Conservation (phyloP, 345 rosid genomes). For the Clausena lansium region DNA sequence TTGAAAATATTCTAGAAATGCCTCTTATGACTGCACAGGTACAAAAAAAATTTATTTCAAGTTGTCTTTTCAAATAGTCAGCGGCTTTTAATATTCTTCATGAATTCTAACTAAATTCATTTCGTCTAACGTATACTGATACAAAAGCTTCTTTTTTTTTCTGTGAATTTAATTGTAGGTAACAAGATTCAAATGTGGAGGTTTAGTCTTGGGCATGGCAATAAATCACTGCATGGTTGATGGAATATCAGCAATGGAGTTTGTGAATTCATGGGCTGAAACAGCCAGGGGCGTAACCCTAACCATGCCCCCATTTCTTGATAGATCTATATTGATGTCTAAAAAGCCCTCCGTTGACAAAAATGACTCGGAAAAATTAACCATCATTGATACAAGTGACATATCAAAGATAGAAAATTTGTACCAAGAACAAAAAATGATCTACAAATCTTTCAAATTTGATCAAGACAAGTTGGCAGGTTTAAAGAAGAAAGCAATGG, state of each 20-base stretch:
- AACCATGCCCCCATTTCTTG: conserved; percentile 8
- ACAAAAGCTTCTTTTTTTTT: not conserved
- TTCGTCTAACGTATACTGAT: not conserved
- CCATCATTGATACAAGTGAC: conserved; percentile 7
- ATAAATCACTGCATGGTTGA: conserved; percentile 25
- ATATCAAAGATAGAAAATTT: conserved; percentile 7
- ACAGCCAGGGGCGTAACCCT: conserved; percentile 19
- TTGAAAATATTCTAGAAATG: not conserved
- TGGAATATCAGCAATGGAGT: conserved; percentile 22
- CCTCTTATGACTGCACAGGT: conserved; percentile 13
- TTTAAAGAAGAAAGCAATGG: conserved; percentile 18
- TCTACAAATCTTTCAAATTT: conserved; percentile 18
- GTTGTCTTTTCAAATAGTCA: not conserved
- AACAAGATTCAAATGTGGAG: conserved; percentile 27
- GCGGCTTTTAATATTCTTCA: not conserved
- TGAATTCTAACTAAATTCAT: not conserved
- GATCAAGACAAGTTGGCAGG: conserved; percentile 10
- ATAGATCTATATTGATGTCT: conserved; percentile 14
- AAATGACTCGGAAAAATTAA: conserved; percentile 2
- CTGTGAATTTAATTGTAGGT: conserved; percentile 17
- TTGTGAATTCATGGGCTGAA: conserved; percentile 31
- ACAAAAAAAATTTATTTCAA: too few species aligned
- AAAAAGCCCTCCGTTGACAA: conserved; percentile 7
- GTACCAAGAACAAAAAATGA: conserved; percentile 9
- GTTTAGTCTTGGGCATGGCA: conserved; percentile 18